Conservation (phyloP, 768 basidiomycete genomes). For the Paxillus involutus region DNA sequence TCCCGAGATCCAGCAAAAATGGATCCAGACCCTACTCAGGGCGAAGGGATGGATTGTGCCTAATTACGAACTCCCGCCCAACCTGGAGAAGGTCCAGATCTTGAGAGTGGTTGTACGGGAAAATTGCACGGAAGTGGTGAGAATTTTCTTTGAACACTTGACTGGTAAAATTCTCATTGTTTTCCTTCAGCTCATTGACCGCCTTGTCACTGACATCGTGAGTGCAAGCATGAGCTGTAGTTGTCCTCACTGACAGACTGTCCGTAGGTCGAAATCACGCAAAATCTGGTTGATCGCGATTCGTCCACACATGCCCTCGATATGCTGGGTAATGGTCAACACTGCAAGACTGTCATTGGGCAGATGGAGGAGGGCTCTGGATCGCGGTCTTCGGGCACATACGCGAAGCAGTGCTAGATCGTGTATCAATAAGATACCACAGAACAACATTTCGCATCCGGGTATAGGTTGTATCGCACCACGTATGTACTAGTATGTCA, state of each 20-base stretch:
- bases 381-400: constrained; percentile 56
- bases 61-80: constrained; percentile 59
- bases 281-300: constrained; percentile 47
- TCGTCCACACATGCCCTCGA: constrained; percentile 55
- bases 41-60: constrained; percentile 58
- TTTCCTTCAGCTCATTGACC: constrained; percentile 51
- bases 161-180: constrained; percentile 27
- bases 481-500: no score
- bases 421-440: constrained; percentile 3
- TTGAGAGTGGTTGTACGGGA: constrained; percentile 64
- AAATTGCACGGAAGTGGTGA: constrained; percentile 49
- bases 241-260: constrained; percentile 1
- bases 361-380: constrained; percentile 49
- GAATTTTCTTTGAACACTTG: constrained; percentile 25
- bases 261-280: constrained; percentile 60
- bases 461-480: not conserved
- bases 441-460: not conserved
- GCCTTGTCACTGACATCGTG: constrained; percentile 69
- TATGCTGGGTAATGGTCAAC: constrained; percentile 33
- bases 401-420: constrained; percentile 60
- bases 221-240: constrained; percentile 24
- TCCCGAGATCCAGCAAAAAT: constrained; percentile 57
- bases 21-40: constrained; percentile 53
- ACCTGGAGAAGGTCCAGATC: constrained; percentile 51
- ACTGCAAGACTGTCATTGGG: constrained; percentile 36